Evolutionary conservation across 768 basidiomycete genomes (phyloP).

Genomic region (Mycena vulgaris): DNA sequence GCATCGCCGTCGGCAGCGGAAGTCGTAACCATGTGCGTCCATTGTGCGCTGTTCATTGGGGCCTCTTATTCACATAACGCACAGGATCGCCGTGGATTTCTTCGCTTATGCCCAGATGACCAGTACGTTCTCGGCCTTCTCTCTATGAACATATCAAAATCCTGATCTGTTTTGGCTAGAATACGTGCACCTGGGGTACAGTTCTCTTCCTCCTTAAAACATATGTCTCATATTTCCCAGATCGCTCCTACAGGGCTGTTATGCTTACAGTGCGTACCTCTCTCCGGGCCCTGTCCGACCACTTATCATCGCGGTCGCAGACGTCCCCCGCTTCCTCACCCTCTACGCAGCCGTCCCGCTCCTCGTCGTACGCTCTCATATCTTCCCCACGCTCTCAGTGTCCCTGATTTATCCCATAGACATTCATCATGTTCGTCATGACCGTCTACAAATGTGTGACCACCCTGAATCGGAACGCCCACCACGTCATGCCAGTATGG

Average conservation of each 20-base stretch:
- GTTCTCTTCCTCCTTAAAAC: no score
- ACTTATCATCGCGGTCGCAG: background rate
- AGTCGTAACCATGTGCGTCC: no score
- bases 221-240: no score
- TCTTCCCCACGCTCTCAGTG: no score
- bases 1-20: no score
- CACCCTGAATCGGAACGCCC: background rate
- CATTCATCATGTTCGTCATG: conserved; percentile 10
- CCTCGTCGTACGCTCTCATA: background rate
- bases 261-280: conserved; percentile 15
- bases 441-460: background rate
- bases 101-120: conserved; percentile 21
- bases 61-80: background rate
- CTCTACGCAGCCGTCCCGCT: background rate
- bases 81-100: conserved; percentile 22
- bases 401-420: no score
- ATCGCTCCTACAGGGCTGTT: conserved; percentile 1
- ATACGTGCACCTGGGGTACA: no score
- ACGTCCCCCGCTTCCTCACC: background rate
- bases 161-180: background rate
- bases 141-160: no score
- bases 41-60: no score
- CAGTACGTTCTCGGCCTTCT: background rate
- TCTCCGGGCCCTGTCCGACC: background rate
- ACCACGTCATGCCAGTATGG: background rate